Percentiles rank a stretch among this genome's conserved stretches.
Evolutionary conservation across 148 eudicot species (phyloP).

Genomic region (Limonium bicolor): DNA sequence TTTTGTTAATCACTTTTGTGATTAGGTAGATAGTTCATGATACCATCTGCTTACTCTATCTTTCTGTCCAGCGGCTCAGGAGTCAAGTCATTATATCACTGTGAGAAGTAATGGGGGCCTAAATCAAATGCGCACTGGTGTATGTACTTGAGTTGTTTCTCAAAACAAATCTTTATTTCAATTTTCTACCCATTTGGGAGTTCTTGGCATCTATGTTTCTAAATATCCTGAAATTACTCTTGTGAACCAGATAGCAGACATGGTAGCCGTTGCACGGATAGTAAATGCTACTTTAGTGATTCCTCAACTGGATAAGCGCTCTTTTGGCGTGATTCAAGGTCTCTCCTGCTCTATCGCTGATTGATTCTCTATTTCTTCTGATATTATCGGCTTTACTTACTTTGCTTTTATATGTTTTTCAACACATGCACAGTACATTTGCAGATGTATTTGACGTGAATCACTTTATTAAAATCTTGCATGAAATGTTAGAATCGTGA

Average conservation of each 20-base stretch:
- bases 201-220: slow-evolving; percentile 1
- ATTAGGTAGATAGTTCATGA: background rate
- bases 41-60: slow-evolving; percentile 1
- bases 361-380: background rate
- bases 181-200: background rate
- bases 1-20: background rate
- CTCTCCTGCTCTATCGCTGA: slow-evolving; percentile 3
- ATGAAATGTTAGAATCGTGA: slow-evolving; percentile 59
- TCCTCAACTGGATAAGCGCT: slow-evolving; percentile 77
- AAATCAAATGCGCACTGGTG: slow-evolving; percentile 96
- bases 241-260: slow-evolving; percentile 78
- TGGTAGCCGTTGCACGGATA: slow-evolving; percentile 88
- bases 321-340: slow-evolving; percentile 95
- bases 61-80: slow-evolving; percentile 32
- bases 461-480: slow-evolving; percentile 51
- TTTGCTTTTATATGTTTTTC: slow-evolving; percentile 9
- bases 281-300: slow-evolving; percentile 86
- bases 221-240: background rate
- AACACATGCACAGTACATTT: slow-evolving; percentile 40
- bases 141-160: slow-evolving; percentile 21
- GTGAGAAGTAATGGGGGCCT: slow-evolving; percentile 83
- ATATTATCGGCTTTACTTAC: slow-evolving; percentile 1
- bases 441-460: slow-evolving; percentile 67
- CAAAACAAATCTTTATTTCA: background rate
- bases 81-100: slow-evolving; percentile 51